These are phyloP conservation scores for Backusella tuberculispora DNA, from an alignment of 192 early-diverging fungal genomes.

Conservation along the genomic window DNA sequence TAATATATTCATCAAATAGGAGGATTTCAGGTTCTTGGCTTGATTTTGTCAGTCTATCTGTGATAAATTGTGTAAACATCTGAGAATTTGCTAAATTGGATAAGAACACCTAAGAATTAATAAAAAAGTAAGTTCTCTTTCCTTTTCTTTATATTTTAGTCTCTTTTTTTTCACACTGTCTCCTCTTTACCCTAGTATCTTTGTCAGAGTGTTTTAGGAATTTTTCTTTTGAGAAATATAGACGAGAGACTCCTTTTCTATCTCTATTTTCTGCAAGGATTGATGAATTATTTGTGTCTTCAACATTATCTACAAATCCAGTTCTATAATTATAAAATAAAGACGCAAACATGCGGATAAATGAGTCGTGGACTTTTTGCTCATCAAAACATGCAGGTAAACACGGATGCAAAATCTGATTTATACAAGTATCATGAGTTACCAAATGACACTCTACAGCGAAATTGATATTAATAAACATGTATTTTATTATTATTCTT, in stretches of 20 bases:
- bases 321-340: slow-evolving; percentile 72
- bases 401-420: slow-evolving; percentile 58
- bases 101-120: slow-evolving; percentile 38
- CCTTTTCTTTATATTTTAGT: background rate
- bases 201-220: slow-evolving; percentile 49
- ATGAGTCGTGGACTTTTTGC: slow-evolving; percentile 62
- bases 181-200: slow-evolving; percentile 35
- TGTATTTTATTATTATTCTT: background rate
- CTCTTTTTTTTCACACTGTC: background rate
- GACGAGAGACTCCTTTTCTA: slow-evolving; percentile 6
- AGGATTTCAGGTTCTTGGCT: slow-evolving; percentile 70
- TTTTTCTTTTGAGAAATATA: slow-evolving; percentile 35
- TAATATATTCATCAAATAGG: slow-evolving; percentile 84
- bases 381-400: slow-evolving; percentile 70
- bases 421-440: slow-evolving; percentile 51
- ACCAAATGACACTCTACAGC: slow-evolving; percentile 48
- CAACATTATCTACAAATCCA: slow-evolving; percentile 47
- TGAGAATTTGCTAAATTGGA: slow-evolving; percentile 71
- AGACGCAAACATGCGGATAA: slow-evolving; percentile 78
- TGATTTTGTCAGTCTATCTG: slow-evolving; percentile 67
- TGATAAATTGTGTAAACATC: slow-evolving; percentile 79
- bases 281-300: slow-evolving; percentile 33
- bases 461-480: background rate
- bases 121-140: background rate
- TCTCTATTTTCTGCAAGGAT: background rate